Evolutionary conservation across 2,329 filamentous ascomycete species (phyloP).

Genomic region (Alternaria triticimaculans): DNA sequence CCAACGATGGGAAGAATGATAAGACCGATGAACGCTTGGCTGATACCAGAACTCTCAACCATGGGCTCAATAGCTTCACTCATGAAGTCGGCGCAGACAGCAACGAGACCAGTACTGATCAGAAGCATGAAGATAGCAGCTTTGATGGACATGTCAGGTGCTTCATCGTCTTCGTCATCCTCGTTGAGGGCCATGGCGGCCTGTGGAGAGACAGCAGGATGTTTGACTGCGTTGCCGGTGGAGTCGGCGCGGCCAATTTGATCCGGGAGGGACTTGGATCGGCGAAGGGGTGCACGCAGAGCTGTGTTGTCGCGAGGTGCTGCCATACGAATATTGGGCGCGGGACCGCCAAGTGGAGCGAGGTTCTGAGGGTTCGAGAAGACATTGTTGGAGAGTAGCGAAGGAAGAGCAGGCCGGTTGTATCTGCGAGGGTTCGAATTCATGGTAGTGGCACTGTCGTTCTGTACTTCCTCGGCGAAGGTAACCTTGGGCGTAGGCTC

Average conservation of each 20-base stretch:
- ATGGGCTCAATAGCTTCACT: conserved; percentile 75
- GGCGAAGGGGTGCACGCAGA: conserved; percentile 31
- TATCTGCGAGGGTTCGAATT: conserved; percentile 61
- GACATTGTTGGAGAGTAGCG: conserved; percentile 73
- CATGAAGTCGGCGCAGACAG: conserved; percentile 73
- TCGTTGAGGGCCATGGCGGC: conserved; percentile 26
- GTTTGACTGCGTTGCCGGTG: conserved; percentile 22
- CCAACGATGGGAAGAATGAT: conserved; percentile 85
- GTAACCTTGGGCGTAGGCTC: conserved; percentile 42
- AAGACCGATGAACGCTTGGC: conserved; percentile 77
- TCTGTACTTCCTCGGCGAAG: conserved; percentile 48
- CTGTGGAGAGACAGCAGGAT: conserved; percentile 27
- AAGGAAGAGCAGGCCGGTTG: conserved; percentile 66
- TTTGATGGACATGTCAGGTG: conserved; percentile 62
- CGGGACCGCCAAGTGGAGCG: conserved; percentile 37
- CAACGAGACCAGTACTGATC: conserved; percentile 63
- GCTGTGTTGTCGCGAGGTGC: conserved; percentile 27
- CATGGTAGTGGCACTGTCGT: conserved; percentile 46
- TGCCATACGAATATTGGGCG: conserved; percentile 42
- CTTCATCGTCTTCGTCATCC: conserved; percentile 38
- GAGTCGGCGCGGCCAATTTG: conserved; percentile 39
- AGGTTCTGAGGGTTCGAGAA: conserved; percentile 59
- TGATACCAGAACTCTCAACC: conserved; percentile 65
- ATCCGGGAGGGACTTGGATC: conserved; percentile 47
- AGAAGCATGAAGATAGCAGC: conserved; percentile 63